Evolutionary conservation across 805 yeast species (phyloP), one percentile per base, ranked within the genome.

Genomic region (Saccharomycopsis babjevae): DNA sequence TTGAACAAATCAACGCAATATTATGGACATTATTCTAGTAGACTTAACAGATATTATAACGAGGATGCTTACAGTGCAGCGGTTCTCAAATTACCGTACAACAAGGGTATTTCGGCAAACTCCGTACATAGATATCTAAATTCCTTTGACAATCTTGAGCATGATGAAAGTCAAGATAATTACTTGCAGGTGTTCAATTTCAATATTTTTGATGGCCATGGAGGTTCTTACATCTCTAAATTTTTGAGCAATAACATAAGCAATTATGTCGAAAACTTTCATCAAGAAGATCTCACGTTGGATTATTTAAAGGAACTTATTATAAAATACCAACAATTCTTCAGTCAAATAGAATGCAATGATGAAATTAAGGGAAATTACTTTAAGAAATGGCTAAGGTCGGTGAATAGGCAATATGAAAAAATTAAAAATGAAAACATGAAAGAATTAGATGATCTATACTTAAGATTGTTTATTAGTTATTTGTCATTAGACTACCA

Each of bases 161-260:
- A 46, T 25, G n/a, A 28, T 7, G 34, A 32, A 38, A 39, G 38
- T 16, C 28, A 54, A 6, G 57, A 30, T 28, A 50, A 59, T 25
- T 22, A 11, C 32, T 59, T 50, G 39, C 69, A 74, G 57, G 83
- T 85, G 20, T 88, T 93, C 73, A 83, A 82, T 66, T 84, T 89
- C 67, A 82, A 83, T 55, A 79, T 94, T 1, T 91, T 88, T 71
- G 99, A 94, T 73, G 99, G 99, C 10, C 99, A 94, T 73, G 99
- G 98, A 7, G 96, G 97, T 25, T 78, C 77, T 28, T 84, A 85
- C 59, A 89, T 96, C 67, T 79, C 91, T 55, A 78, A 76, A 28
- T 87, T 79, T 67, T 74, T 92, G 13, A 73, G 78, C 22, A 72
- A 77, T 2, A 75, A 83, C 59, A 75, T 94, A 36, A 83, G 78